Conservation (phyloP, 2,329 filamentous ascomycete species). For the Falciphora oryzae region DNA sequence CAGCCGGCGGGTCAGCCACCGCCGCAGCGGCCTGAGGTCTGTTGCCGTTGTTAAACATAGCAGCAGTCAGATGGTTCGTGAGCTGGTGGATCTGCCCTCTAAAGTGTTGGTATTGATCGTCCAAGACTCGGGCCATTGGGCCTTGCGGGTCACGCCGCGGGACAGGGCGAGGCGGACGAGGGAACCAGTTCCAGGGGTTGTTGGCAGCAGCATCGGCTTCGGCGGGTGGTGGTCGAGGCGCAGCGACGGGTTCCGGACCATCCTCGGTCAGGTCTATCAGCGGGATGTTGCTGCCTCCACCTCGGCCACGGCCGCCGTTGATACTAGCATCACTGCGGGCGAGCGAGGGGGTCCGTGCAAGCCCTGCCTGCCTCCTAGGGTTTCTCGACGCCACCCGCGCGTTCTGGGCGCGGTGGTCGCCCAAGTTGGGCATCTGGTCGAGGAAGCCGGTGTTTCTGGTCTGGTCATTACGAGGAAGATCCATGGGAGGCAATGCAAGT, state of each 20-base stretch:
- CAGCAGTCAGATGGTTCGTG: constrained; percentile 12
- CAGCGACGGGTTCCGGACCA: background rate
- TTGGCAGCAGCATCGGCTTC: constrained; percentile 21
- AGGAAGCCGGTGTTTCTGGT: constrained; percentile 5
- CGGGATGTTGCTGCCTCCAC: constrained; percentile 24
- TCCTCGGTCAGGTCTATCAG: constrained; percentile 51
- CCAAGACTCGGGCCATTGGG: background rate
- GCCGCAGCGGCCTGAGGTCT: background rate
- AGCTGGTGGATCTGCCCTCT: constrained; percentile 16
- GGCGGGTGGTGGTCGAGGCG: background rate
- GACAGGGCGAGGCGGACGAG: background rate
- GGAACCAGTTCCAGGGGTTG: constrained; percentile 7
- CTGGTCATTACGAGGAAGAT: constrained; percentile 5
- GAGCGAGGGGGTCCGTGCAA: constrained; percentile 35
- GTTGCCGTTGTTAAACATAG: background rate
- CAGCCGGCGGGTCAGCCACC: background rate
- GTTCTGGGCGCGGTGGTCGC: constrained; percentile 25
- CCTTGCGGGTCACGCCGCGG: background rate
- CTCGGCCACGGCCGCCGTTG: constrained; percentile 4
- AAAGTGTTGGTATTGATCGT: no score
- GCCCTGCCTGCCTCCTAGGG: constrained; percentile 35
- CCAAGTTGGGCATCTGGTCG: background rate
- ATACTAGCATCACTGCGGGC: constrained; percentile 40
- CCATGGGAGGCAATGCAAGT: constrained; percentile 4
- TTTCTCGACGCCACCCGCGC: constrained; percentile 27